These are phyloP conservation scores for Sphaerulina vaccinii DNA, from an alignment of 2,329 filamentous ascomycete species.

Conservation along the genomic window DNA sequence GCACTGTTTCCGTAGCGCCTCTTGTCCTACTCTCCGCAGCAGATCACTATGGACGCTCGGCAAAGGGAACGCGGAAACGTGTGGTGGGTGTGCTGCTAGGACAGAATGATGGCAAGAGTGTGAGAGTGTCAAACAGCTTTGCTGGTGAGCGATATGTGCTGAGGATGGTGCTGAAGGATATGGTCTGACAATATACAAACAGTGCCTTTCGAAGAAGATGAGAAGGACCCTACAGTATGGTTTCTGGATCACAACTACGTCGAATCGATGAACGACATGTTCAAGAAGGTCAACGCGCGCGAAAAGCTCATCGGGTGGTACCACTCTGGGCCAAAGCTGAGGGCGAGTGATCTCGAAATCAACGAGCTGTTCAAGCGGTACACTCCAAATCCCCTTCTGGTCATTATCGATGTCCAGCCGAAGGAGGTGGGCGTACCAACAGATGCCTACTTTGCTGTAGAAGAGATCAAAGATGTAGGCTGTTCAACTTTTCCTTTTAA, in stretches of 20 bases:
- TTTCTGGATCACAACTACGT: conserved; percentile 99
- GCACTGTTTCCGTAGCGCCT: conserved; percentile 94
- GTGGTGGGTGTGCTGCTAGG: conserved; percentile 93
- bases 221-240: conserved; percentile 98
- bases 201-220: conserved; percentile 99
- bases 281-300: conserved; percentile 98
- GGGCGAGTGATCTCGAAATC: conserved; percentile 96
- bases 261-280: conserved; percentile 99
- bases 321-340: conserved; percentile 94
- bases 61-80: conserved; percentile 81
- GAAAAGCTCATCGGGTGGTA: conserved; percentile 99
- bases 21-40: conserved; percentile 96
- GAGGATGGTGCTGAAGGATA: conserved; percentile 2
- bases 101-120: conserved; percentile 93
- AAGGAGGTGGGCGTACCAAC: conserved; percentile 97
- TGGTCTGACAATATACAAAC: conserved; percentile 18
- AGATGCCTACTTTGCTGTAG: conserved; percentile 97
- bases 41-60: conserved; percentile 95
- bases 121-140: conserved; percentile 98
- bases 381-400: conserved; percentile 90
- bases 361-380: conserved; percentile 99
- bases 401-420: conserved; percentile 97
- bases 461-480: conserved; percentile 95
- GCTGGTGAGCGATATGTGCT: conserved; percentile 61
- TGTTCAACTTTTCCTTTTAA: conserved; percentile 4